These are phyloP conservation scores for Achaetomiella virescens DNA, from an alignment of 495 filamentous ascomycete genomes.

Conservation along the genomic window DNA sequence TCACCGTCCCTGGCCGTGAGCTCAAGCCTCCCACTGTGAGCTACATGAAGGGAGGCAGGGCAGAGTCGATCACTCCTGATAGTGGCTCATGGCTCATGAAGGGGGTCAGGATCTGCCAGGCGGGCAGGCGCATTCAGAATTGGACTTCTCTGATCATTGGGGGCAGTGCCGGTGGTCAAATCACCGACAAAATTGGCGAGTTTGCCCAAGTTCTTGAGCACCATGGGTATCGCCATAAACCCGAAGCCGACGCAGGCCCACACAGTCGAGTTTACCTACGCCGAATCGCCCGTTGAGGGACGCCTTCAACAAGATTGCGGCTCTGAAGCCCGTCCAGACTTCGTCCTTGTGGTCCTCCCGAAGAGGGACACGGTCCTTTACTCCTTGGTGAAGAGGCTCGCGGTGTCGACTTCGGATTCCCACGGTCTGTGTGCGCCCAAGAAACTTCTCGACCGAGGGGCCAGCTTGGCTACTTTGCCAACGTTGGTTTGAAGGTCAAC, in stretches of 20 bases:
- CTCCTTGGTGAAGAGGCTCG: constrained; percentile 59
- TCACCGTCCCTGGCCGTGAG: constrained; percentile 61
- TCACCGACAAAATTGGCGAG: constrained; percentile 13
- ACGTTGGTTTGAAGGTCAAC: constrained; percentile 78
- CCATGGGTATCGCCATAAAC: constrained; percentile 34
- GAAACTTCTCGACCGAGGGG: constrained; percentile 43
- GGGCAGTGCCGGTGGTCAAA: background rate
- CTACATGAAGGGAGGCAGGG: constrained; percentile 36
- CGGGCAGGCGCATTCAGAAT: constrained; percentile 24
- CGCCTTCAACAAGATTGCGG: constrained; percentile 16
- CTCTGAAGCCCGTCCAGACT: constrained; percentile 3
- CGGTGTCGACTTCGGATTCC: constrained; percentile 55
- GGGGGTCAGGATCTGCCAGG: constrained; percentile 24
- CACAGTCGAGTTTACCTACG: no score
- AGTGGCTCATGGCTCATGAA: constrained; percentile 39
- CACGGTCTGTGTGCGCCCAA: constrained; percentile 54
- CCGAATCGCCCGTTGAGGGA: background rate
- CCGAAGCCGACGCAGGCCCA: background rate
- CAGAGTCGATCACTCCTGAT: constrained; percentile 3
- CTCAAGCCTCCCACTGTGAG: constrained; percentile 48
- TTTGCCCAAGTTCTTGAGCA: constrained; percentile 33
- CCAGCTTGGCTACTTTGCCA: constrained; percentile 58
- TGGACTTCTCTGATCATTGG: constrained; percentile 29
- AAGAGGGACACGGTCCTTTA: constrained; percentile 49
- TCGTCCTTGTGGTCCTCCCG: constrained; percentile 63